Evolutionary conservation across 306 rosid genomes (phyloP).

Genomic region (Canavalia gladiata): DNA sequence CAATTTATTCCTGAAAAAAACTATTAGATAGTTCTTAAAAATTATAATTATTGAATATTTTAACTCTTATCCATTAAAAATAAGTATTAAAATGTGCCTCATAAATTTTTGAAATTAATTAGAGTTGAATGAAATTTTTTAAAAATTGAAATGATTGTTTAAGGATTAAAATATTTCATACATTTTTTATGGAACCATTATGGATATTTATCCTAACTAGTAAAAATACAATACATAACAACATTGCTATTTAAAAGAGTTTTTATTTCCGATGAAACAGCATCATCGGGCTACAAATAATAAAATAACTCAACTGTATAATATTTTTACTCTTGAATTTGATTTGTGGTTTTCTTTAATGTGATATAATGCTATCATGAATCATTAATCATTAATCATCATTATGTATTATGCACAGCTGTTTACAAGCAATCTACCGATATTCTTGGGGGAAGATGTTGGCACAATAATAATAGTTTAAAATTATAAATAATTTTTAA

Average conservation of each 20-base stretch:
- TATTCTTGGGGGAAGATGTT: constrained; percentile 25
- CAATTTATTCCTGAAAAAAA: too few relatives aligned
- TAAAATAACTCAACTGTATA: background rate
- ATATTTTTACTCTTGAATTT: background rate
- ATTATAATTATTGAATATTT: too few relatives aligned
- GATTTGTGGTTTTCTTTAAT: background rate
- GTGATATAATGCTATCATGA: background rate
- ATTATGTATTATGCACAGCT: background rate
- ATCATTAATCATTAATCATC: background rate
- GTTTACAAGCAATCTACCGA: background rate
- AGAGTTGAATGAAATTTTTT: too few relatives aligned
- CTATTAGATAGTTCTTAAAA: too few relatives aligned
- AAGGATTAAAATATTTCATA: too few relatives aligned
- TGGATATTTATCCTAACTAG: too few relatives aligned
- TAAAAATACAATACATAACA: too few relatives aligned
- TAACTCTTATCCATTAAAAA: too few relatives aligned
- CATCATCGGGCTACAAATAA: background rate
- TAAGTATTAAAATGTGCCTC: too few relatives aligned
- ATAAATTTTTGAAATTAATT: too few relatives aligned
- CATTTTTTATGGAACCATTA: too few relatives aligned
- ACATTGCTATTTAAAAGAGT: background rate
- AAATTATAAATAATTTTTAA: background rate
- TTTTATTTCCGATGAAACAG: background rate
- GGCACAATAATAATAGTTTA: background rate
- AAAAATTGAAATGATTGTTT: too few relatives aligned